Base-by-base conservation (phyloP, 139 green algal species). In the Protoeuglena noctilucae region DNA sequence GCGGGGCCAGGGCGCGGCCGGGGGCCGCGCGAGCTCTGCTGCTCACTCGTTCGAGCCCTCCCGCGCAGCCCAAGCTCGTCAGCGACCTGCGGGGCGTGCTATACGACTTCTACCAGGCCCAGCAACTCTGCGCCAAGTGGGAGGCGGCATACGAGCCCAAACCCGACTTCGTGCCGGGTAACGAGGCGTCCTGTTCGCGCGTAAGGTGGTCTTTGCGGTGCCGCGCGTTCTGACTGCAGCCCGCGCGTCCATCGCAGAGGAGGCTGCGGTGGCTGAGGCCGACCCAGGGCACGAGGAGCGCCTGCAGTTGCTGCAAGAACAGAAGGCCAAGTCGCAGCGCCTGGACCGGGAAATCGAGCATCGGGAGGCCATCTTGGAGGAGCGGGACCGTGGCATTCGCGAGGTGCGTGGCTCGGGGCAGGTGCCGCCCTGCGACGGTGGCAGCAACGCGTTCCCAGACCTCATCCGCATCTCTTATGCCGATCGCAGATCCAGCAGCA, bases 401-500 rank as follows among this genome's bases (percentile, higher is more conserved):
- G n/a, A n/a, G n/a, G n/a, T n/a, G n/a, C n/a, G n/a, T n/a, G n/a
- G n/a, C n/a, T n/a, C n/a, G n/a, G n/a, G n/a, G n/a, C n/a, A n/a
- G n/a, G n/a, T n/a, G n/a, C n/a, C n/a, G n/a, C n/a, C n/a, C n/a
- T n/a, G n/a, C n/a, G n/a, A n/a, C n/a, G n/a, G n/a, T n/a, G n/a
- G n/a, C n/a, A n/a, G n/a, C n/a, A n/a, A n/a, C n/a, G n/a, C n/a
- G n/a, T n/a, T n/a, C n/a, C n/a, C n/a, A n/a, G n/a, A n/a, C n/a
- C n/a, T n/a, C n/a, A n/a, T n/a, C n/a, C n/a, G n/a, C n/a, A n/a
- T n/a, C n/a, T n/a, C n/a, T n/a, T n/a, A n/a, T n/a, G n/a, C n/a
- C n/a, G n/a, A n/a, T n/a, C 21, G 17, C 70, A 80, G 31, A 76
- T 80, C 29, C 70, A 78, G 59, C 53, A 67, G 52, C 62, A 80